phyloP scores from a whole-genome alignment of 1,284 basidiomycete species.

The Macrocybe sp. region DNA sequence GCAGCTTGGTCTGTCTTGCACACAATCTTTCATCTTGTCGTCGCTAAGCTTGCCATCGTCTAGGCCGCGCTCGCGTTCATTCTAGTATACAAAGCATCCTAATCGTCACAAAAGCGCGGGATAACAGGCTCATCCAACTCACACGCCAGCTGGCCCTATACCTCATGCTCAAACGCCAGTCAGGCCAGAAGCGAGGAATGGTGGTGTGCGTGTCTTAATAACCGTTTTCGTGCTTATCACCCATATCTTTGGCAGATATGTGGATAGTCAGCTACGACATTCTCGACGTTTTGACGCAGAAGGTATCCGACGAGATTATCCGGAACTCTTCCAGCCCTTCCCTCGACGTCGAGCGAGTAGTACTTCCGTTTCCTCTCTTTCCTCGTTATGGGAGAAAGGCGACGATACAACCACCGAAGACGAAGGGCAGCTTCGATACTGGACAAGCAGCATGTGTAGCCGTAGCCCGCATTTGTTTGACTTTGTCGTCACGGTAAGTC shows the following conservation, averaged over 20 bases:
- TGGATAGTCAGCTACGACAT: slow-evolving; percentile 88
- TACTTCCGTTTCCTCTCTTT: slow-evolving; percentile 48
- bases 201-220: slow-evolving; percentile 52
- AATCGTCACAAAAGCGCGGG: slow-evolving; percentile 97
- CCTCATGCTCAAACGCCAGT: slow-evolving; percentile 77
- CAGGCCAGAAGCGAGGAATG: slow-evolving; percentile 61
- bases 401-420: slow-evolving; percentile 40
- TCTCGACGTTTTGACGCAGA: slow-evolving; percentile 95
- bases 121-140: slow-evolving; percentile 93
- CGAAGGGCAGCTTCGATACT: slow-evolving; percentile 93
- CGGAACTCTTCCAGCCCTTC: slow-evolving; percentile 82
- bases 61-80: slow-evolving; percentile 88
- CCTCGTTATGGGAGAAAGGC: slow-evolving; percentile 36
- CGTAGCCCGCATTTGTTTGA: slow-evolving; percentile 92
- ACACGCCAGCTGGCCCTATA: slow-evolving; percentile 95
- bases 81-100: slow-evolving; percentile 91
- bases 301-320: slow-evolving; percentile 83
- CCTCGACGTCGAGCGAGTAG: slow-evolving; percentile 71
- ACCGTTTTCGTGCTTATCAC: slow-evolving; percentile 10
- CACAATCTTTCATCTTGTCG: slow-evolving; percentile 7
- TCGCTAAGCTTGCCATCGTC: slow-evolving; percentile 12
- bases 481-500: slow-evolving; percentile 90
- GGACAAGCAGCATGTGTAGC: slow-evolving; percentile 97
- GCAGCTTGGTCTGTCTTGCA: slow-evolving; percentile 75
- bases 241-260: slow-evolving; percentile 58